These are phyloP conservation scores for Diaporthe sp. DNA, from an alignment of 2,329 filamentous ascomycete species.

Conservation along the genomic window DNA sequence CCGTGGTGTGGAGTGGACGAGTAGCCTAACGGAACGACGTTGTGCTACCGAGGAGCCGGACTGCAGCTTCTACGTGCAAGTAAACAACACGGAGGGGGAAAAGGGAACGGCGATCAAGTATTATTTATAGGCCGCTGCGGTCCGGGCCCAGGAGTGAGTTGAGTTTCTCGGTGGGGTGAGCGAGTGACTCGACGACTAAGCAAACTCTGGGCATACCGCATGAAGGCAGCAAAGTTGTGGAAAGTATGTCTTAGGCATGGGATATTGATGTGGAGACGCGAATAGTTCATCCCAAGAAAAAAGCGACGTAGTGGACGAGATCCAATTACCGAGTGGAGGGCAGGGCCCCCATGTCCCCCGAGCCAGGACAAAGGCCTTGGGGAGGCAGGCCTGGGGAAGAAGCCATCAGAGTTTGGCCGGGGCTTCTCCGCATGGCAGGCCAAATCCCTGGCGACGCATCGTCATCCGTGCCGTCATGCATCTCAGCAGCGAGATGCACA, in stretches of 20 bases:
- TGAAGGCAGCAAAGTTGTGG: slow-evolving; percentile 9
- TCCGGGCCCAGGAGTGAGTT: background rate
- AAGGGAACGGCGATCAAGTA: background rate
- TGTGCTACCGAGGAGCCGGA: slow-evolving; percentile 21
- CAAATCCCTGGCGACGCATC: slow-evolving; percentile 17
- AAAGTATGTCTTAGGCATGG: slow-evolving; percentile 28
- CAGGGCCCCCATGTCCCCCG: slow-evolving; percentile 20
- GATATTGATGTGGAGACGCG: slow-evolving; percentile 31
- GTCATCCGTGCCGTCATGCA: slow-evolving; percentile 30
- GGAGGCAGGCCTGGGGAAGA: background rate
- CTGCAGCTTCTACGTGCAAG: slow-evolving; percentile 18
- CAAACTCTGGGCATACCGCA: slow-evolving; percentile 20
- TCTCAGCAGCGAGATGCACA: background rate
- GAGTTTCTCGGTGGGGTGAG: background rate
- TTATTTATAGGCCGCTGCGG: background rate
- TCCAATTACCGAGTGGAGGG: slow-evolving; percentile 14
- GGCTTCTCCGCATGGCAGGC: slow-evolving; percentile 25
- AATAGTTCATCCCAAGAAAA: slow-evolving; percentile 25
- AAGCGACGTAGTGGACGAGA: slow-evolving; percentile 2
- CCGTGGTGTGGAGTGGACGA: background rate
- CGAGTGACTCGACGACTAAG: slow-evolving; percentile 21
- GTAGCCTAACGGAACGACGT: slow-evolving; percentile 15
- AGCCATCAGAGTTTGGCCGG: slow-evolving; percentile 6
- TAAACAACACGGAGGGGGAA: background rate
- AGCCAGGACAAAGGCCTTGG: background rate